Conservation (phyloP, 2,329 filamentous ascomycete species). For the Paracorniculantispora psalliotae region DNA sequence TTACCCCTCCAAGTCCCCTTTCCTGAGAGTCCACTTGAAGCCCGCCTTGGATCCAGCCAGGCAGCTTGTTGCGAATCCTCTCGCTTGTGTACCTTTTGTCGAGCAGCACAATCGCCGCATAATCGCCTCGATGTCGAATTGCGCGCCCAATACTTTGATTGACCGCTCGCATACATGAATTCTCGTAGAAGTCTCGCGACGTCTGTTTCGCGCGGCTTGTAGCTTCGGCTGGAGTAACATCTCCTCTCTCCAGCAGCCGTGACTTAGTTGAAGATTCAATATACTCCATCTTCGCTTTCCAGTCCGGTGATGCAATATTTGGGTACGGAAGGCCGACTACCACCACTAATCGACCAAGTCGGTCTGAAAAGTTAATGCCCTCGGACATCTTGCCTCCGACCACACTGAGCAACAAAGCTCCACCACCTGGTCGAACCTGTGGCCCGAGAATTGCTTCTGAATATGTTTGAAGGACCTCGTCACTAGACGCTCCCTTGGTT, state of each 20-base stretch:
- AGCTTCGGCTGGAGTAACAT: constrained; percentile 23
- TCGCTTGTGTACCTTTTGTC: constrained; percentile 74
- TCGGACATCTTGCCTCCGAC: constrained; percentile 94
- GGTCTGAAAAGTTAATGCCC: constrained; percentile 96
- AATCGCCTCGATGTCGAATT: constrained; percentile 83
- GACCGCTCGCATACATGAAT: constrained; percentile 91
- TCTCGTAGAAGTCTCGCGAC: constrained; percentile 81
- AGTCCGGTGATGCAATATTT: constrained; percentile 82
- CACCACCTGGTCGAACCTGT: constrained; percentile 40
- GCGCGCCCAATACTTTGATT: constrained; percentile 95
- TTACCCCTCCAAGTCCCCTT: constrained; percentile 51
- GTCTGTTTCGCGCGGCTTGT: constrained; percentile 43
- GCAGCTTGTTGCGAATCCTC: constrained; percentile 73
- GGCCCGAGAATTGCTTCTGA: constrained; percentile 56
- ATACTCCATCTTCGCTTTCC: constrained; percentile 88
- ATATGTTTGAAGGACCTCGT: constrained; percentile 72
- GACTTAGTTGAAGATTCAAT: constrained; percentile 58
- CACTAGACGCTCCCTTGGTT: constrained; percentile 50
- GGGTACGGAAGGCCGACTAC: constrained; percentile 93
- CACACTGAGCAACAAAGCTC: constrained; percentile 77
- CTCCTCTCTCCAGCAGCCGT: constrained; percentile 26
- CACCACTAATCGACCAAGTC: constrained; percentile 79
- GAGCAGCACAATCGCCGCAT: constrained; percentile 81
- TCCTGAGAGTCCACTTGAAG: constrained; percentile 48
- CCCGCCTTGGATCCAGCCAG: constrained; percentile 79